Conservation (phyloP, 169 alveolate species). For the Blepharisma undulans region DNA sequence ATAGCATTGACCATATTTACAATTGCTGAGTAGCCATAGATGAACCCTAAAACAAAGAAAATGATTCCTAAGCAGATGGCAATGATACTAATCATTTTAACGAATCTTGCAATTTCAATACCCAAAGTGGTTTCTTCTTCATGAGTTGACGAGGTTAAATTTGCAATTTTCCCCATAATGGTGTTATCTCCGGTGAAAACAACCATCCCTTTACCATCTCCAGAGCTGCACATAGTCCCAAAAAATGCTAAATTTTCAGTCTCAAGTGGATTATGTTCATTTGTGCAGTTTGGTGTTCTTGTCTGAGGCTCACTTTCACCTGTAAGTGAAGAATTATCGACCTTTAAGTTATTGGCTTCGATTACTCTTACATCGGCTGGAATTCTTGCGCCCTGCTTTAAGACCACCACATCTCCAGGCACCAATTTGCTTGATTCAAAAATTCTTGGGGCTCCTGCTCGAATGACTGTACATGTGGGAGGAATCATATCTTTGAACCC, state of each 20-base stretch:
- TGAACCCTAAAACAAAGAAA: slow-evolving; percentile 77
- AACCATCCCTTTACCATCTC: slow-evolving; percentile 65
- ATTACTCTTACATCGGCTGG: slow-evolving; percentile 82
- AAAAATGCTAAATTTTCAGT: slow-evolving; percentile 75
- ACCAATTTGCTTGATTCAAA: slow-evolving; percentile 65
- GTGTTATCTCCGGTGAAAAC: slow-evolving; percentile 85
- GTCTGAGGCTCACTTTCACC: slow-evolving; percentile 80
- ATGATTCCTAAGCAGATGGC: slow-evolving; percentile 78
- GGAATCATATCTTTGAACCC: slow-evolving; percentile 77
- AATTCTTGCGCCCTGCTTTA: slow-evolving; percentile 74
- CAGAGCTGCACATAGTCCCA: slow-evolving; percentile 71
- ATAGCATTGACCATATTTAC: slow-evolving; percentile 77
- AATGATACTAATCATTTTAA: slow-evolving; percentile 74
- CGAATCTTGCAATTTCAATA: slow-evolving; percentile 81
- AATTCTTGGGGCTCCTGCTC: slow-evolving; percentile 62
- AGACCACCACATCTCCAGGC: slow-evolving; percentile 71
- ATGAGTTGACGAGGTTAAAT: slow-evolving; percentile 74
- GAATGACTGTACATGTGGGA: slow-evolving; percentile 60
- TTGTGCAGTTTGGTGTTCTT: slow-evolving; percentile 48
- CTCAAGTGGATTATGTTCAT: slow-evolving; percentile 52
- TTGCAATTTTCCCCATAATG: slow-evolving; percentile 86
- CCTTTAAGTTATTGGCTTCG: slow-evolving; percentile 66
- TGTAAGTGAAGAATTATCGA: slow-evolving; percentile 78
- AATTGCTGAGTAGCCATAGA: slow-evolving; percentile 69
- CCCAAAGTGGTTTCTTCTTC: slow-evolving; percentile 79